These are phyloP conservation scores for Grigorovia humatica DNA, from an alignment of 805 yeast genomes.

Conservation along the genomic window DNA sequence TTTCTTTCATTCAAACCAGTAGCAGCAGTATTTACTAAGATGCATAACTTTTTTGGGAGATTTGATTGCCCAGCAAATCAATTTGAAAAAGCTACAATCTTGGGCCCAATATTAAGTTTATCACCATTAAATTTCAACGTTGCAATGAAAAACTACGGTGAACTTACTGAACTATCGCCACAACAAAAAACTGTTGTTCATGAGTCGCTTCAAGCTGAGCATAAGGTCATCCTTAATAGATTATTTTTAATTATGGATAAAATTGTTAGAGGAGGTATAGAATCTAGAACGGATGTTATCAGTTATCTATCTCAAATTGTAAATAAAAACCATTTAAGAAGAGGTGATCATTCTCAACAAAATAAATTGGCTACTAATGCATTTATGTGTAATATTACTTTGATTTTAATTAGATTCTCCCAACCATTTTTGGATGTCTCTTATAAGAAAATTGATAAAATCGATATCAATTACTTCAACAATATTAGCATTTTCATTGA, in stretches of 20 bases:
- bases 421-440: conserved; percentile 72
- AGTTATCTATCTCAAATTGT: conserved; percentile 61
- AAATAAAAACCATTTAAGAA: conserved; percentile 77
- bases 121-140: conserved; percentile 62
- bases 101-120: conserved; percentile 69
- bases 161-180: conserved; percentile 26
- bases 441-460: conserved; percentile 61
- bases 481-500: conserved; percentile 44
- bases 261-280: conserved; percentile 61
- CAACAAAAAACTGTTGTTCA: conserved; percentile 40
- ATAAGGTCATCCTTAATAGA: conserved; percentile 46
- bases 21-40: conserved; percentile 47
- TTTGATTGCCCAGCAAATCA: conserved; percentile 38
- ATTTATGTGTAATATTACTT: conserved; percentile 66
- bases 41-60: conserved; percentile 43
- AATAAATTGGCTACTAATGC: conserved; percentile 64
- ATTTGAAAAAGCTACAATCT: conserved; percentile 50
- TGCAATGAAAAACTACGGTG: conserved; percentile 37
- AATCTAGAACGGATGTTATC: conserved; percentile 54
- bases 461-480: conserved; percentile 60
- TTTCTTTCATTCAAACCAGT: conserved; percentile 51
- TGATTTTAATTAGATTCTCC: conserved; percentile 59
- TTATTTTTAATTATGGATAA: conserved; percentile 62
- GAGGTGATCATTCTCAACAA: conserved; percentile 73
- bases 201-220: conserved; percentile 56